phyloP scores from a whole-genome alignment of 495 filamentous ascomycete genomes.

The Recurvomyces mirabilis region DNA sequence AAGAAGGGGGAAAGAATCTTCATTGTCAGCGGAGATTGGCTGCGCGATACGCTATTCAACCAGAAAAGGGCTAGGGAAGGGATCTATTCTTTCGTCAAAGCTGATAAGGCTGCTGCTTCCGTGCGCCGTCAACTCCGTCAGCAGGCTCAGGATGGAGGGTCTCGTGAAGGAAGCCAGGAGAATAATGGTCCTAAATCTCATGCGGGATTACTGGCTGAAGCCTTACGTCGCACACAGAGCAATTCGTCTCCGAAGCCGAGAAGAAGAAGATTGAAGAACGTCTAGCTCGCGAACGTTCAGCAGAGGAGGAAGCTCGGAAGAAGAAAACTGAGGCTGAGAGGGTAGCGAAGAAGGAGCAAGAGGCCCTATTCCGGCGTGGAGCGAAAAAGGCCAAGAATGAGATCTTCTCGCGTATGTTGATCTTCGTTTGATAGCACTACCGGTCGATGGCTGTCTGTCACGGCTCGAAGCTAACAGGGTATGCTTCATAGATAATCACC shows the following conservation, averaged over 20 bases:
- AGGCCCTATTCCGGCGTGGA: slow-evolving; percentile 7
- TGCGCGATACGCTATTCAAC: slow-evolving; percentile 41
- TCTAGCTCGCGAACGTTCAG: no score
- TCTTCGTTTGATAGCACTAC: neutral
- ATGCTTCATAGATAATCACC: slow-evolving; percentile 32
- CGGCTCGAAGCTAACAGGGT: no score
- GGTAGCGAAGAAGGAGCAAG: slow-evolving; percentile 10
- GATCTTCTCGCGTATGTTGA: slow-evolving; percentile 20
- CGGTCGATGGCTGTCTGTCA: no score
- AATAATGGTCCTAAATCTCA: neutral
- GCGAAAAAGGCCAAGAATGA: slow-evolving; percentile 20
- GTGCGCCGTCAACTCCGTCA: no score
- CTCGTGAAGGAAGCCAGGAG: slow-evolving; percentile 2
- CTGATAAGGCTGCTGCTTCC: no score
- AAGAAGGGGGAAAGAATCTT: slow-evolving; percentile 27
- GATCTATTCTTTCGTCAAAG: slow-evolving; percentile 40
- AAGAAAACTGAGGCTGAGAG: slow-evolving; percentile 3
- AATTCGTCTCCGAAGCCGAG: slow-evolving; percentile 2
- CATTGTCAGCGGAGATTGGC: slow-evolving; percentile 53
- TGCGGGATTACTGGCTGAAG: slow-evolving; percentile 2
- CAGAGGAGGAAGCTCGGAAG: slow-evolving; percentile 18
- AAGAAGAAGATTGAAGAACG: slow-evolving; percentile 1
- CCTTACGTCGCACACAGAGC: slow-evolving; percentile 2
- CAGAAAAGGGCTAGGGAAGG: slow-evolving; percentile 31
- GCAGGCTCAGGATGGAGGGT: no score